Evolutionary conservation across 768 basidiomycete genomes (phyloP), one percentile per base, ranked within the genome.

Genomic region (Lentinula detonsa): DNA sequence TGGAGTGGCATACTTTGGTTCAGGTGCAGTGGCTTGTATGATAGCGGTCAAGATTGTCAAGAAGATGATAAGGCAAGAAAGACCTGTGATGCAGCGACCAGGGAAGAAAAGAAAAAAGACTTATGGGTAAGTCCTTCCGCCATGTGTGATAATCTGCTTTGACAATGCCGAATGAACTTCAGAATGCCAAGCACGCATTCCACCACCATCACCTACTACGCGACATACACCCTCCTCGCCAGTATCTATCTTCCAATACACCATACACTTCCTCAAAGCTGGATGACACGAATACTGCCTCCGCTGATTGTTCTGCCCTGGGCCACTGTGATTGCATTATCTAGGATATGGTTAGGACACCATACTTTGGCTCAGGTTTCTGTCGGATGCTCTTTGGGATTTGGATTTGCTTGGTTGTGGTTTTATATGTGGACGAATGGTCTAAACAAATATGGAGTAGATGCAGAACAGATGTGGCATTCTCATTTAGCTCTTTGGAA

Each of bases 151-250:
- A 33, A 5, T 8, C 10, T 52, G 23, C 8, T 28, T 34, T n/a
- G 28, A 35, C 0, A 34, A 5, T 23, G 23, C 1, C 23, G 23
- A 23, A 23, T 18, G 3, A 8, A 8, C 23, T 28, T 33, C 11
- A 91, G 91, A 11, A 92, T 93, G 91, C 91, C 91, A 5, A 90
- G 87, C 63, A 92, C 91, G 5, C 91, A 93, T 70, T 86, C 90
- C 10, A 85, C 88, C 9, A 75, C 78, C 5, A 88, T 89, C 65
- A 77, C 79, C 2, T 91, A 79, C 73, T 87, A 81, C 67, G 85
- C 83, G 8, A 76, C 79, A 2, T 92, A 84, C 67, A 79, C 85
- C 28, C 64, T 79, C 11, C 74, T 91, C 10, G 83, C 88, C 11
- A 82, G 81, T 65, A 21, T 74, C 5, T 78, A 79, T 66, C 78